Percentiles rank a stretch among this genome's conserved stretches.
These are phyloP conservation scores for Gomphus sp. DNA, from an alignment of 1,284 basidiomycete species.

Conservation along the genomic window DNA sequence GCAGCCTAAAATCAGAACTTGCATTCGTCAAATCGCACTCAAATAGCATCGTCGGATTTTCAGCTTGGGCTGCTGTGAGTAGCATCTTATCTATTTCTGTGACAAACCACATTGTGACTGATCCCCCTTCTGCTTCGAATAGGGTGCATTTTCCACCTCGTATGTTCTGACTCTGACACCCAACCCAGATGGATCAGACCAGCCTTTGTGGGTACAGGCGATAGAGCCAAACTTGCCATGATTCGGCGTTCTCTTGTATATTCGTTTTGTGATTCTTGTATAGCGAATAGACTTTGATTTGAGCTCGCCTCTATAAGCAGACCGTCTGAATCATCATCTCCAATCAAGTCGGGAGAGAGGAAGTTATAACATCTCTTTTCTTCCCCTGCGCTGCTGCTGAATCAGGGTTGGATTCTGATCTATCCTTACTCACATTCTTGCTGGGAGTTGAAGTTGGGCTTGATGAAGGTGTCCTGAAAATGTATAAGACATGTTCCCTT, in stretches of 20 bases:
- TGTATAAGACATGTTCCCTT: too few relatives aligned
- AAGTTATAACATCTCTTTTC: too few relatives aligned
- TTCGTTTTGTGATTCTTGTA: not conserved
- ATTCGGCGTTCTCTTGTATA: not conserved
- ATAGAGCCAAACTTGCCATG: constrained; percentile 7
- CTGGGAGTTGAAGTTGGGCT: too few relatives aligned
- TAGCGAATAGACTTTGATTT: too few relatives aligned
- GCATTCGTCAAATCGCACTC: constrained; percentile 38
- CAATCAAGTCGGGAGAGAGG: too few relatives aligned
- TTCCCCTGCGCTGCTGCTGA: too few relatives aligned
- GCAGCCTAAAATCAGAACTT: constrained; percentile 33
- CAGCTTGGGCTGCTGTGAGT: constrained; percentile 30
- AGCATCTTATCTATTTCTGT: not conserved
- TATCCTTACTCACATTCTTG: too few relatives aligned
- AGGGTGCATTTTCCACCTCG: constrained; percentile 11
- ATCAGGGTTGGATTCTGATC: too few relatives aligned
- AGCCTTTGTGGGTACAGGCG: constrained; percentile 18
- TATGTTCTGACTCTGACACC: constrained; percentile 20
- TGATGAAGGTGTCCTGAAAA: too few relatives aligned
- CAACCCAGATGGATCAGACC: constrained; percentile 28
- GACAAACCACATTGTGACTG: not conserved
- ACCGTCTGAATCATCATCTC: too few relatives aligned
- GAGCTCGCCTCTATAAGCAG: too few relatives aligned
- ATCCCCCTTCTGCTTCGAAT: not conserved
- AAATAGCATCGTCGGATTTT: constrained; percentile 37